Evolutionary conservation across 1,284 basidiomycete genomes (phyloP).

Genomic region (Trichosporon asahii): DNA sequence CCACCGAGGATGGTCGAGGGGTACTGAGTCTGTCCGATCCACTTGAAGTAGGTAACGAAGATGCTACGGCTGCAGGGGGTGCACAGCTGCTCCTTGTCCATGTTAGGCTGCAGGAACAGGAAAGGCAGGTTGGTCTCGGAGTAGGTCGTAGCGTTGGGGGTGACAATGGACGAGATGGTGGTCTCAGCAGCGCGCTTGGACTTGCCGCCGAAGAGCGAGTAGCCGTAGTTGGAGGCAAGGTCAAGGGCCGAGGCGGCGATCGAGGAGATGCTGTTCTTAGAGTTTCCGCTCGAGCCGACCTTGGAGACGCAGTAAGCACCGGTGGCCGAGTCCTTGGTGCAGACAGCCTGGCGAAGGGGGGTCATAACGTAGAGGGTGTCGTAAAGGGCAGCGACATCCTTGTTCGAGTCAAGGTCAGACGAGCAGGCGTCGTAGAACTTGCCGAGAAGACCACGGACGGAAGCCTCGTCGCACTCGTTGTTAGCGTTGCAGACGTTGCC

Average conservation of each 20-base stretch:
- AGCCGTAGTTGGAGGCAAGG: slow-evolving; percentile 19
- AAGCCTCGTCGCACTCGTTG: slow-evolving; percentile 59
- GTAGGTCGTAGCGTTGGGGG: slow-evolving; percentile 68
- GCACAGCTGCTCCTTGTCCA: slow-evolving; percentile 63
- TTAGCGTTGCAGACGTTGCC: slow-evolving; percentile 59
- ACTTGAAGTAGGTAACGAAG: slow-evolving; percentile 69
- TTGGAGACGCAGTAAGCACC: slow-evolving; percentile 64
- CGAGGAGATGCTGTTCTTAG: slow-evolving; percentile 24
- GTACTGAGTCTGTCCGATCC: slow-evolving; percentile 67
- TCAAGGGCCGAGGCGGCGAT: slow-evolving; percentile 26
- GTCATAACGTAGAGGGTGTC: slow-evolving; percentile 70
- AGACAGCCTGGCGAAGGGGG: slow-evolving; percentile 66
- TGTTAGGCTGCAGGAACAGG: slow-evolving; percentile 65
- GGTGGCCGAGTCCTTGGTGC: slow-evolving; percentile 64
- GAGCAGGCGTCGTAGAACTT: slow-evolving; percentile 67
- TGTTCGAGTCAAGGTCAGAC: slow-evolving; percentile 59
- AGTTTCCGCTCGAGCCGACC: slow-evolving; percentile 35
- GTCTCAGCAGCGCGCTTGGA: slow-evolving; percentile 21
- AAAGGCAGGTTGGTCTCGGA: slow-evolving; percentile 65
- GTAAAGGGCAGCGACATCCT: slow-evolving; percentile 62
- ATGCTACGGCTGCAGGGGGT: slow-evolving; percentile 72
- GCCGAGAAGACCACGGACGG: slow-evolving; percentile 62
- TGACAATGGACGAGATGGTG: slow-evolving; percentile 46
- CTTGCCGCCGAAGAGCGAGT: slow-evolving; percentile 18
- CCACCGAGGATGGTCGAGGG: slow-evolving; percentile 64